phyloP scores from a whole-genome alignment of 257 asterid species.

The Ilex asprella region DNA sequence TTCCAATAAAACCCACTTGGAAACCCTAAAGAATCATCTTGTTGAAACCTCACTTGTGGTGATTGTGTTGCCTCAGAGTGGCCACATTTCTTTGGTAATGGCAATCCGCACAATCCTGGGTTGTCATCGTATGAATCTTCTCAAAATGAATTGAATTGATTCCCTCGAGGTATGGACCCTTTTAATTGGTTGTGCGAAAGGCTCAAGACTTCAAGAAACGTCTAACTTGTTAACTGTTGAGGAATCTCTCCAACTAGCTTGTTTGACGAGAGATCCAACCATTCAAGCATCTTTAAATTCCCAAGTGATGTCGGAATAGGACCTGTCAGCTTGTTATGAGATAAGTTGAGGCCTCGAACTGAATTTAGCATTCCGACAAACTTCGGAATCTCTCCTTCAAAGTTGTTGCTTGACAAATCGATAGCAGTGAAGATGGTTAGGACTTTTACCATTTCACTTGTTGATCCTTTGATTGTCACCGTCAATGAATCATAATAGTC shows the following conservation, averaged over 20 bases:
- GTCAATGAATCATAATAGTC: not conserved
- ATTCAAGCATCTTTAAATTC: not conserved
- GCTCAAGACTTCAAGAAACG: not conserved
- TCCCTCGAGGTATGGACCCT: slow-evolving; percentile 3
- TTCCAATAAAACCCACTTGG: too few species aligned
- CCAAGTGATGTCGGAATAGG: slow-evolving; percentile 4
- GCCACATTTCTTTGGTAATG: slow-evolving; percentile 3
- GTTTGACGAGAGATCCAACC: slow-evolving; percentile 5
- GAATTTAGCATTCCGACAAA: not conserved
- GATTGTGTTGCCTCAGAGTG: too few species aligned
- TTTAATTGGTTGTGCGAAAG: not conserved
- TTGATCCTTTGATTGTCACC: not conserved
- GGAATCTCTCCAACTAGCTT: slow-evolving; percentile 6
- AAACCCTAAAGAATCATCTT: too few species aligned
- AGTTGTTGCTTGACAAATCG: slow-evolving; percentile 9
- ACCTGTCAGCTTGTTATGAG: slow-evolving; percentile 4
- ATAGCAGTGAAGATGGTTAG: not conserved
- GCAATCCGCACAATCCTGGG: slow-evolving; percentile 11
- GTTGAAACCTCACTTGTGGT: too few species aligned
- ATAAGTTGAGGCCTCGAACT: not conserved
- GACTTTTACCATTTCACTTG: not conserved
- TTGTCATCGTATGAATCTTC: slow-evolving; percentile 6
- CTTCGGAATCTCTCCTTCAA: slow-evolving; percentile 8
- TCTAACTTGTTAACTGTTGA: not conserved
- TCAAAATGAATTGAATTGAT: not conserved